Base-by-base conservation (phyloP, 139 green algal species). In the Closterium sp. region DNA sequence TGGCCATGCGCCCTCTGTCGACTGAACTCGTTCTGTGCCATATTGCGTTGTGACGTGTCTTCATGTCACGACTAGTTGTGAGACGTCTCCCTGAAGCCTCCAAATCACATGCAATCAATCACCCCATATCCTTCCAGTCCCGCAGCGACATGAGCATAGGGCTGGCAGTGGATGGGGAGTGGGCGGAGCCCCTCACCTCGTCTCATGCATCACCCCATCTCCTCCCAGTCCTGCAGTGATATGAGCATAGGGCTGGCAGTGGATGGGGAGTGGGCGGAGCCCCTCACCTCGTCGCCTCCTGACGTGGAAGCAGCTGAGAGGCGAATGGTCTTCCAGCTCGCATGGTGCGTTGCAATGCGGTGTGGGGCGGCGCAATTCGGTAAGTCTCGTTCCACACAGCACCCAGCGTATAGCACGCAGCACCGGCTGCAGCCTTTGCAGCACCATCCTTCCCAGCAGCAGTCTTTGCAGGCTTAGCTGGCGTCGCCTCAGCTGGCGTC, bases 221-320 rank as follows among this genome's bases (percentile, higher is more conserved):
- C 43, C 43, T 5, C 43, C 43, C 43, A 69, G 43, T 69, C 43
- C 43, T 16, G 23, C 43, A 69, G 43, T 32, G 81, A 8, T 23
- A 86, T 86, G 81, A 94, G 85, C 34, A 92, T 96, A 84, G 94
- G 95, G 12, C 66, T 96, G 34, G 90, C 94, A 4, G 86, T 96
- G 4, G 93, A 95, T 43, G 69, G 85, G 21, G 90, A 95, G 87
- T 96, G 95, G 94, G 90, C 88, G 32, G 91, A 95, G 90, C 91
- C 95, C 6, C 83, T 89, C n/a, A 55, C 34, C 9, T 66, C 92
- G 55, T 87, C 87, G 30, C 84, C 34, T 12, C 38, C 36, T 38
- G 92, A 96, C 66, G 66, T 87, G 36, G 85, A 90, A 88, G 94
- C 94, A 28, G 94, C 94, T 8, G 86, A 96, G 64, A 89, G 92